These are phyloP conservation scores for Pittosporum tobira DNA, from an alignment of 129 eudicot species.

Conservation along the genomic window DNA sequence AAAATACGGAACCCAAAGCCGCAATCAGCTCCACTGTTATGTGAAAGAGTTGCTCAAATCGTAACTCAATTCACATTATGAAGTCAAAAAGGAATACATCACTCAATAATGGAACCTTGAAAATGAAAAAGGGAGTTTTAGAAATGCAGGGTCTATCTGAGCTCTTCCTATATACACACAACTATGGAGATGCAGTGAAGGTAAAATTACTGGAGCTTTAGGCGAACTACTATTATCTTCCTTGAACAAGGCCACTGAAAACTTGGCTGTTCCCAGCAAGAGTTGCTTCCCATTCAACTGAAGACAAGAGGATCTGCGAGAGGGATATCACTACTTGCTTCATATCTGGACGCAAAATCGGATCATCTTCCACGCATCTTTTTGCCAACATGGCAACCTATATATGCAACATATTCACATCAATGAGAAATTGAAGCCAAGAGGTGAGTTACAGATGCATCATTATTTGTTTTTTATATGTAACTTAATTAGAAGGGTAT, in stretches of 20 bases:
- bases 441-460: neutral
- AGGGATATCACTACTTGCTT: conserved; percentile 86
- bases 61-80: neutral
- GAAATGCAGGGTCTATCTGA: conserved; percentile 6
- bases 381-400: conserved; percentile 85
- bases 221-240: conserved; percentile 33
- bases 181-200: conserved; percentile 2
- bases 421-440: neutral
- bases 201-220: neutral
- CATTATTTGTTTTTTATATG: too few relatives aligned
- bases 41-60: too few relatives aligned
- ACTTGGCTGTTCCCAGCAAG: conserved; percentile 95
- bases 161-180: conserved; percentile 39
- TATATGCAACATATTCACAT: conserved; percentile 7
- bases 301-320: conserved; percentile 75
- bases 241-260: conserved; percentile 91
- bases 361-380: conserved; percentile 88
- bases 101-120: neutral
- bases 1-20: too few relatives aligned
- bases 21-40: too few relatives aligned
- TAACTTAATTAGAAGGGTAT: too few relatives aligned
- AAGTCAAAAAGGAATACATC: conserved; percentile 6
- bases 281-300: conserved; percentile 97
- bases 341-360: conserved; percentile 81
- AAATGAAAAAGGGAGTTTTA: conserved; percentile 2